Evolutionary conservation across 805 yeast genomes (phyloP).

Genomic region (Starmera caribaea): DNA sequence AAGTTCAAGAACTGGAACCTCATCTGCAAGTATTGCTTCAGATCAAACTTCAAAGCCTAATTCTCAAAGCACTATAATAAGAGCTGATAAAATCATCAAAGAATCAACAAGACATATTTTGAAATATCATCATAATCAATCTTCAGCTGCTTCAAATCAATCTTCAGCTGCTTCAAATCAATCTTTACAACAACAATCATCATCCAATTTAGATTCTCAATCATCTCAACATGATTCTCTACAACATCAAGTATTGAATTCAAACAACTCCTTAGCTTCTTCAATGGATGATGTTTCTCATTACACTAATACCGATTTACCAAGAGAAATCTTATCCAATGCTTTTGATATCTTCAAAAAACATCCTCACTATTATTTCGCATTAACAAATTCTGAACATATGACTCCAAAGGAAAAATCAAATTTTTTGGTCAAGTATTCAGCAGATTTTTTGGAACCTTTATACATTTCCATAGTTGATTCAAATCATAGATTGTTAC

Average conservation of each 20-base stretch:
- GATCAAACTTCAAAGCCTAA: not conserved
- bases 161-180: not conserved
- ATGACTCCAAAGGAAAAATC: slow-evolving; percentile 2
- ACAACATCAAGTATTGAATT: not conserved
- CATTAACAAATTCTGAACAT: slow-evolving; percentile 1
- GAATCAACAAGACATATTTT: slow-evolving; percentile 16
- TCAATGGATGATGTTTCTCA: slow-evolving; percentile 4
- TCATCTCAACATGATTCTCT: not conserved
- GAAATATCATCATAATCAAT: slow-evolving; percentile 10
- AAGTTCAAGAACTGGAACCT: not conserved
- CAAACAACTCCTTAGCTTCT: slow-evolving; percentile 7
- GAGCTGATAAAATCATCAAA: slow-evolving; percentile 13
- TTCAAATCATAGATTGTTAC: slow-evolving; percentile 23
- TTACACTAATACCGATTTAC: slow-evolving; percentile 5
- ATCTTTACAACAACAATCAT: not conserved
- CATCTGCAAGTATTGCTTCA: not conserved
- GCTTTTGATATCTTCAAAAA: slow-evolving; percentile 22
- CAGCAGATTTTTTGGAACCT: slow-evolving; percentile 20
- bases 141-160: not conserved
- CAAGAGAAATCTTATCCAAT: slow-evolving; percentile 20
- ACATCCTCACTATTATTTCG: slow-evolving; percentile 24
- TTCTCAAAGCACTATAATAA: slow-evolving; percentile 7
- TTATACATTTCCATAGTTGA: slow-evolving; percentile 29
- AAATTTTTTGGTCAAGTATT: not conserved
- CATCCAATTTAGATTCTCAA: not conserved